Evolutionary conservation across 768 basidiomycete genomes (phyloP).

Genomic region (Boletus subcaerulescens): DNA sequence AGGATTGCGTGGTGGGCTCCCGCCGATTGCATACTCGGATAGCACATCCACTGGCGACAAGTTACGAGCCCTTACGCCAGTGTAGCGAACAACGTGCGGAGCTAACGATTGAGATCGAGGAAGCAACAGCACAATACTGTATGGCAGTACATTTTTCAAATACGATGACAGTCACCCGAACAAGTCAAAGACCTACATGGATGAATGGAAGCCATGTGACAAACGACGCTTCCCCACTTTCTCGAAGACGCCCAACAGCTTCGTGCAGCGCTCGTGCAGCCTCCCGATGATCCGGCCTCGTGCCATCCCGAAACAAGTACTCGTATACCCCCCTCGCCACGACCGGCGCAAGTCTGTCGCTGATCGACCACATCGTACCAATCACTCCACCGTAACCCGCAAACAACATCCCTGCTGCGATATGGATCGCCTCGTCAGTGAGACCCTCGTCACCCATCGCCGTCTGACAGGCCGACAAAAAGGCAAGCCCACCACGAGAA

Average conservation of each 20-base stretch:
- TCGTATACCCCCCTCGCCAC: constrained; percentile 34
- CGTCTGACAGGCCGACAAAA: not conserved
- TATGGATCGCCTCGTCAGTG: not conserved
- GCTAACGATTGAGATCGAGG: too few relatives aligned
- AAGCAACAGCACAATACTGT: too few relatives aligned
- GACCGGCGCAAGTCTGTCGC: constrained; percentile 27
- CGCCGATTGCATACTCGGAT: too few relatives aligned
- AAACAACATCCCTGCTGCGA: constrained; percentile 30
- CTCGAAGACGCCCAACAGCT: too few relatives aligned
- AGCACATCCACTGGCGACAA: too few relatives aligned
- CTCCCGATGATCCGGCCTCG: not conserved
- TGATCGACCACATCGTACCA: not conserved
- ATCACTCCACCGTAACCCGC: constrained; percentile 24
- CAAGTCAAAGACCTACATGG: too few relatives aligned
- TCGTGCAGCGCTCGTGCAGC: not conserved
- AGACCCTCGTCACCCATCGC: not conserved
- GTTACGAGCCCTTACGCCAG: too few relatives aligned
- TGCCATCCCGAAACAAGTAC: not conserved
- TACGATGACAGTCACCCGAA: not conserved
- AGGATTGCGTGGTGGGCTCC: too few relatives aligned
- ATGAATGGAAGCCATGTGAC: too few relatives aligned
- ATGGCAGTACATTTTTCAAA: too few relatives aligned
- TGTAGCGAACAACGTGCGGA: too few relatives aligned
- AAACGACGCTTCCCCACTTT: too few relatives aligned
- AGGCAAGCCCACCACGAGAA: not conserved